phyloP scores from a whole-genome alignment of 257 asterid species.

The Solanum habrochaites region DNA sequence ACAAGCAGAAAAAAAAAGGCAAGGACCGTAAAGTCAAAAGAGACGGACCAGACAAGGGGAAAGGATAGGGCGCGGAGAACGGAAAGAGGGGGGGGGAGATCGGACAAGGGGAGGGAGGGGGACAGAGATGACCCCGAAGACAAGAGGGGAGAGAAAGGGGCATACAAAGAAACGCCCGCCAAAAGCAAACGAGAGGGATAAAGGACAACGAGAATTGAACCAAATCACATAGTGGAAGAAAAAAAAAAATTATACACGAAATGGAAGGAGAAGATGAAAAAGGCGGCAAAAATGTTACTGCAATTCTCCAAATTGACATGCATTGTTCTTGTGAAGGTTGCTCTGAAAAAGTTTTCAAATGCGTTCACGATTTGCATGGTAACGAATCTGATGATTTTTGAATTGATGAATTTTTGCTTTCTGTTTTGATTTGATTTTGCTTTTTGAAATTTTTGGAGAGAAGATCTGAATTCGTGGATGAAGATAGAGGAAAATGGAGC shows the following conservation, averaged over 20 bases:
- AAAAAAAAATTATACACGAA: not conserved
- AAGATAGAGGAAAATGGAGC: constrained; percentile 6
- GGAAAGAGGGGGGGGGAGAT: too few species aligned
- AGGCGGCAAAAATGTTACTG: not conserved
- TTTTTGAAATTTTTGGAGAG: not conserved
- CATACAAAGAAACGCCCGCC: not conserved
- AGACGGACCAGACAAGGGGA: too few species aligned
- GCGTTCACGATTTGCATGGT: not conserved
- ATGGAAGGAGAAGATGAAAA: not conserved
- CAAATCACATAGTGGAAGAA: not conserved
- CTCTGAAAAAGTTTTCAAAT: not conserved
- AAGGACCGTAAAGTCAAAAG: too few species aligned
- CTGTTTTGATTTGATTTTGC: not conserved
- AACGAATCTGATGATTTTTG: not conserved
- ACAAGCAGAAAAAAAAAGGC: too few species aligned
- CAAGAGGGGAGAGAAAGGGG: too few species aligned
- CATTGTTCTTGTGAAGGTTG: not conserved
- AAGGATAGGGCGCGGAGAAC: too few species aligned
- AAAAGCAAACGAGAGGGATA: not conserved
- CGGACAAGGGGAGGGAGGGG: too few species aligned
- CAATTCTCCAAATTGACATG: not conserved
- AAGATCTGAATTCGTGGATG: not conserved
- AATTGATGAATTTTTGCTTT: not conserved
- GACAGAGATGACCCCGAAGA: too few species aligned
- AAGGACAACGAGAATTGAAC: not conserved